A percentile compares a stretch with the other conserved stretches of the same genome.
Evolutionary conservation across 2,329 filamentous ascomycete genomes (phyloP).

Genomic region (Xylariales sp.): DNA sequence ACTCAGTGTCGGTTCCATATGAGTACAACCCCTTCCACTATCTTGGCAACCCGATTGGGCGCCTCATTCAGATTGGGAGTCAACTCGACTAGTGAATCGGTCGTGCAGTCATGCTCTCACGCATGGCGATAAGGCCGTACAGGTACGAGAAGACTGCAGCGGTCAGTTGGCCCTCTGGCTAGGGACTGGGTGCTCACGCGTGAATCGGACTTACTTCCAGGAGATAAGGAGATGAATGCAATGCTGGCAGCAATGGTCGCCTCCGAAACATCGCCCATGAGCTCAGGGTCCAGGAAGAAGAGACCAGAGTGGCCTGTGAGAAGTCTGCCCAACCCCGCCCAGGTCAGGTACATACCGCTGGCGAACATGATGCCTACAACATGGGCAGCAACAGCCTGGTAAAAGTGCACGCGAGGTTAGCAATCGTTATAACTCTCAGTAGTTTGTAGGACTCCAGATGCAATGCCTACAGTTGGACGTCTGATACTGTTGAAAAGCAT

Average conservation of each 20-base stretch:
- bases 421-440: not conserved
- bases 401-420: not conserved
- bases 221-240: constrained; percentile 39
- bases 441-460: too few relatives aligned
- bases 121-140: constrained; percentile 44
- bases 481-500: constrained; percentile 50
- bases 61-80: too few relatives aligned
- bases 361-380: constrained; percentile 34
- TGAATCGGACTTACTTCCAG: constrained; percentile 41
- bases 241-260: constrained; percentile 39
- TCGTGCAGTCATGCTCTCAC: constrained; percentile 32
- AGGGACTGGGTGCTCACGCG: too few relatives aligned
- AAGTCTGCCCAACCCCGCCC: constrained; percentile 42
- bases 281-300: constrained; percentile 45
- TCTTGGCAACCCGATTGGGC: too few relatives aligned
- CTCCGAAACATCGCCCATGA: constrained; percentile 35
- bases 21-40: too few relatives aligned
- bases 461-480: constrained; percentile 40
- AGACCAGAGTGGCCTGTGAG: constrained; percentile 42
- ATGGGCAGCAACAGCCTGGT: constrained; percentile 40
- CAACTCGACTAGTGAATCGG: too few relatives aligned
- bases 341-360: constrained; percentile 42
- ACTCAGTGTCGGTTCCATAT: too few relatives aligned
- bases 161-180: constrained; percentile 11
- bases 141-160: constrained; percentile 41